Evolutionary conservation across 805 yeast genomes (phyloP).

Genomic region (Clavispora fructus): DNA sequence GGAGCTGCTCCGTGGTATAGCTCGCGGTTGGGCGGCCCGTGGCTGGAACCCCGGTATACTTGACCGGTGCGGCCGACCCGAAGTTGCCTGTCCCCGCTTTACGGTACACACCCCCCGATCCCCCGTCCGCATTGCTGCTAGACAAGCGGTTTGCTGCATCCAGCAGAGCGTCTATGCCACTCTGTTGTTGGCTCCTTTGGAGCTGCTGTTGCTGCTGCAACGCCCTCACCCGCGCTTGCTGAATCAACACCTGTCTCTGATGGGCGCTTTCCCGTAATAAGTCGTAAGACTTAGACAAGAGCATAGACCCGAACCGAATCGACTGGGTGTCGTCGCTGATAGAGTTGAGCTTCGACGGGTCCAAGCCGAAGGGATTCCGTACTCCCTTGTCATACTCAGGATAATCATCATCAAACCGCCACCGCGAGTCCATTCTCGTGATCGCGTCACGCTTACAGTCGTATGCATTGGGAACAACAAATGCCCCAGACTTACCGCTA

Average conservation of each 20-base stretch:
- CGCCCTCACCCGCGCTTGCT: conserved; percentile 44
- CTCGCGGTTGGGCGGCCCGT: conserved; percentile 1
- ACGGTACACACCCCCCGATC: conserved; percentile 8
- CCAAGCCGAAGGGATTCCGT: conserved; percentile 54
- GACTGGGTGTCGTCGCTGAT: conserved; percentile 84
- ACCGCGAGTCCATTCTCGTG: conserved; percentile 53
- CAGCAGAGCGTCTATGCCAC: not conserved
- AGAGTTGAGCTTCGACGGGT: conserved; percentile 78
- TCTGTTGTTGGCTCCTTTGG: conserved; percentile 5
- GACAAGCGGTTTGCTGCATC: not conserved
- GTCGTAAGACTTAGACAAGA: conserved; percentile 81
- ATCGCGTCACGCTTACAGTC: conserved; percentile 41
- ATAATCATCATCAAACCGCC: conserved; percentile 63
- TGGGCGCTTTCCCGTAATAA: conserved; percentile 68
- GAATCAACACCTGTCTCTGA: conserved; percentile 49
- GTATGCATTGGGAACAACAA: conserved; percentile 34
- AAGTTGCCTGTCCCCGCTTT: conserved; percentile 1
- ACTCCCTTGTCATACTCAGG: conserved; percentile 32
- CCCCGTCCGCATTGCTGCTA: conserved; percentile 2
- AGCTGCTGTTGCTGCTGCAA: conserved; percentile 36
- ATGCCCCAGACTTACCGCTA: not conserved
- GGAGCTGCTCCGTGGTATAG: conserved; percentile 7
- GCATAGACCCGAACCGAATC: conserved; percentile 87
- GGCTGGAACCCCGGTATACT: conserved; percentile 1
- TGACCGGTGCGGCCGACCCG: conserved; percentile 1